Evolutionary conservation across 2,329 filamentous ascomycete species (phyloP).

Genomic region (Fusarium sp.): DNA sequence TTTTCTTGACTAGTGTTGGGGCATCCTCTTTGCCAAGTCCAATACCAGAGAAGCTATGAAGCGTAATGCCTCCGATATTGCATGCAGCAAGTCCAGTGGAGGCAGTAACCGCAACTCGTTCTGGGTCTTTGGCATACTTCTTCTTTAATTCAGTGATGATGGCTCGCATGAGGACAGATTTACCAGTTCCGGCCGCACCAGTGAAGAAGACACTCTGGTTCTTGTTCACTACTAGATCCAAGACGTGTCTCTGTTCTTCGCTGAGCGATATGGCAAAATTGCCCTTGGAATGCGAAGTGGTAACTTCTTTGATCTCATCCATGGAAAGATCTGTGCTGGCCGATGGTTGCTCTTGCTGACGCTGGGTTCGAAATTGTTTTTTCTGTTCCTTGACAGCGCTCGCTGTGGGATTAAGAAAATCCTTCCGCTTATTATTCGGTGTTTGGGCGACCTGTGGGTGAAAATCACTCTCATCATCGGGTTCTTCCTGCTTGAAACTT

Average conservation of each 20-base stretch:
- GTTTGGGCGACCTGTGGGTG: constrained; percentile 22
- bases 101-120: constrained; percentile 90
- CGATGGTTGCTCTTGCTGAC: constrained; percentile 50
- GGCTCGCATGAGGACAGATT: constrained; percentile 92
- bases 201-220: constrained; percentile 96
- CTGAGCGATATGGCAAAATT: constrained; percentile 74
- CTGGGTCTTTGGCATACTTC: constrained; percentile 79
- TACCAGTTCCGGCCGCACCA: constrained; percentile 93
- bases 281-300: constrained; percentile 40
- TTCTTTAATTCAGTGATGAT: constrained; percentile 83
- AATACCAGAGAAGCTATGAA: constrained; percentile 93
- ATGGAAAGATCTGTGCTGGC: constrained; percentile 44
- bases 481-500: constrained; percentile 48
- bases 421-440: constrained; percentile 41
- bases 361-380: constrained; percentile 72
- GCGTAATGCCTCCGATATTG: constrained; percentile 93
- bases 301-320: constrained; percentile 53
- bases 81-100: constrained; percentile 96
- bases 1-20: constrained; percentile 84
- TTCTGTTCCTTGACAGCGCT: constrained; percentile 68
- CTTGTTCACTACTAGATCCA: constrained; percentile 81
- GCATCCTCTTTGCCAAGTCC: constrained; percentile 91
- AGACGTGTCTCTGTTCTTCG: constrained; percentile 83
- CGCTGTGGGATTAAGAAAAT: constrained; percentile 37
- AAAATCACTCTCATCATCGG: constrained; percentile 47